Conservation (phyloP, 139 green algal genomes). For the Coelastrella sp. region DNA sequence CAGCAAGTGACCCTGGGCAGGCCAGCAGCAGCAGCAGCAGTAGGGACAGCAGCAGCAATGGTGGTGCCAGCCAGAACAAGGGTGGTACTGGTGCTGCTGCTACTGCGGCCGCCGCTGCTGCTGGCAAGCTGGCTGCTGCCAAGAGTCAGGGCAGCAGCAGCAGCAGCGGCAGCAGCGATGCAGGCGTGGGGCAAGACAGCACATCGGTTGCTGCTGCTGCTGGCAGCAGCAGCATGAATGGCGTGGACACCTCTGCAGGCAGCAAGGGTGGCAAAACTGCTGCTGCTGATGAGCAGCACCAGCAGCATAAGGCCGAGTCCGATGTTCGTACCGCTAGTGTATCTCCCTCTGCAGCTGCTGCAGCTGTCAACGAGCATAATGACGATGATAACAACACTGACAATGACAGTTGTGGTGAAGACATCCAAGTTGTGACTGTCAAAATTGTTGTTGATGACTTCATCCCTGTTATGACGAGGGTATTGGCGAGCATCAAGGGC, state of each 20-base stretch:
- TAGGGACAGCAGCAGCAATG: not conserved
- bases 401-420: not conserved
- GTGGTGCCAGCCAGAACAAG: not conserved
- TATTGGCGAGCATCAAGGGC: not conserved
- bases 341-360: not conserved
- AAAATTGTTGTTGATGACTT: conserved; percentile 41
- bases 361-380: not conserved
- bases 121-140: not conserved
- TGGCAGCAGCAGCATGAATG: not conserved
- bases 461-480: conserved; percentile 23
- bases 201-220: not conserved
- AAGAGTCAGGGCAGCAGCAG: not conserved
- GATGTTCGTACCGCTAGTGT: not conserved
- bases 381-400: conserved; percentile 4
- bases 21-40: conserved; percentile 40
- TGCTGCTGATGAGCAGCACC: not conserved
- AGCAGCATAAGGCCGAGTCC: not conserved
- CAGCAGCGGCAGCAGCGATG: not conserved
- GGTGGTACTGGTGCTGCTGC: not conserved
- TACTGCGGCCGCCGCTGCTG: not conserved
- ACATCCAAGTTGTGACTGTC: conserved; percentile 1
- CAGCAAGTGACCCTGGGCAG: not conserved
- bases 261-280: not conserved
- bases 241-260: not conserved
- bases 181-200: too few species aligned